Evolutionary conservation across 306 rosid genomes (phyloP).

Genomic region (Cicer chorassanicum): DNA sequence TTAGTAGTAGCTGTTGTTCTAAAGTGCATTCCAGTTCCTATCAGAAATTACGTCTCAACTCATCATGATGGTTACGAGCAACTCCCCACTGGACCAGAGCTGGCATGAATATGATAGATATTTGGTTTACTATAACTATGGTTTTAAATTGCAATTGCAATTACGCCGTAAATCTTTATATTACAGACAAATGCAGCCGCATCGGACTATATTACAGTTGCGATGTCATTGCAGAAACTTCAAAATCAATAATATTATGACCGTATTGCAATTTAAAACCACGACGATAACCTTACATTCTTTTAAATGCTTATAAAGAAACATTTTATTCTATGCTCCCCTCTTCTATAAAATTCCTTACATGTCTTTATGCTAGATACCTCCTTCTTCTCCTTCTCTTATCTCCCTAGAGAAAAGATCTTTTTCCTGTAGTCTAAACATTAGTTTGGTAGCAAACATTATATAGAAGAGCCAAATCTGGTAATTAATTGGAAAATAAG

Average conservation of each 20-base stretch:
- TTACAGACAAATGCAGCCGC: too few relatives aligned
- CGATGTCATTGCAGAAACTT: too few relatives aligned
- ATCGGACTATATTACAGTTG: too few relatives aligned
- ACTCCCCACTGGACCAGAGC: constrained; percentile 80
- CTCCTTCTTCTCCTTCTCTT: background rate
- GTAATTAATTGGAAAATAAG: background rate
- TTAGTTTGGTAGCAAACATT: constrained; percentile 21
- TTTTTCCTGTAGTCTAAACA: constrained; percentile 32
- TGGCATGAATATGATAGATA: constrained; percentile 49
- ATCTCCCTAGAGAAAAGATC: background rate
- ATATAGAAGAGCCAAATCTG: background rate
- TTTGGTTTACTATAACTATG: background rate
- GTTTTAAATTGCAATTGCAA: too few relatives aligned
- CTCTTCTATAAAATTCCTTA: background rate
- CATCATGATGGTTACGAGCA: constrained; percentile 64
- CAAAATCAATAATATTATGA: too few relatives aligned
- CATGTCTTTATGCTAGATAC: too few relatives aligned
- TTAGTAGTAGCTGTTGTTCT: constrained; percentile 58
- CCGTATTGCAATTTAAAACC: too few relatives aligned
- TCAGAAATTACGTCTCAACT: background rate
- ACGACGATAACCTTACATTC: background rate
- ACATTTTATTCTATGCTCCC: background rate
- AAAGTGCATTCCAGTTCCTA: constrained; percentile 73
- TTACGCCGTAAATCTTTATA: too few relatives aligned
- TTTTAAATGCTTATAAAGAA: background rate